Base-by-base conservation (phyloP, 257 asterid species). In the Orobanche coerulescens region DNA sequence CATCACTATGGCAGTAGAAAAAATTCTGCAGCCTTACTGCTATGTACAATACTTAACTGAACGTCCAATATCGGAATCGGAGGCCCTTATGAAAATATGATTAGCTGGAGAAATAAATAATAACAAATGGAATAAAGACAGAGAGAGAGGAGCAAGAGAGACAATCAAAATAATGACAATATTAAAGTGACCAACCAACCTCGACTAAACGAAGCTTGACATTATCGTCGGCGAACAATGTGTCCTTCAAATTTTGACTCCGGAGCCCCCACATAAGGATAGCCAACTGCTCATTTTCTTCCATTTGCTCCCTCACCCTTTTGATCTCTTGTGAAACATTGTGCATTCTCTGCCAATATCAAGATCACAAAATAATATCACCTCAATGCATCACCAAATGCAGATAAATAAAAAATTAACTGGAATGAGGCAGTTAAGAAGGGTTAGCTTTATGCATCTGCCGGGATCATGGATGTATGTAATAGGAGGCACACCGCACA, bases 231-330 rank as follows among this genome's bases (percentile, higher is more conserved):
- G 99, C 99, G 67, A 93, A 93, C 73, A 71, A 61, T 0, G 83
- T 5, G 73, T 93, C 99, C 65, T 72, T 72, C 86, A 93, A 74
- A 77, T 93, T 93, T 77, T 89, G 97, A 37, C 99, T 96, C 48
- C 99, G 79, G 62, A 93, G 97, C 67, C 99, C 99, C 73, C 76
- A 84, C 99, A 93, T 93, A 19, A 93, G 92, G 59, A 76, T 70
- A 43, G 99, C 77, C 75, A 93, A 62, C 66, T 93, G 78, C 73
- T 93, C 99, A 37, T 93, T 83, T 79, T 89, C 97, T 77, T 93
- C 99, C 99, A 93, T 93, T 67, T 93, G 94, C 2, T 96, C 97
- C 77, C 99, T 82, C 71, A 93, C 94, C 65, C 94, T 77, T 68
- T 93, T 93, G 66, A 93, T 93, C 81, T 93, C 97, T 67, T 81